phyloP scores from a whole-genome alignment of 2,329 filamentous ascomycete species.

The Colletotrichum higginsianum region DNA sequence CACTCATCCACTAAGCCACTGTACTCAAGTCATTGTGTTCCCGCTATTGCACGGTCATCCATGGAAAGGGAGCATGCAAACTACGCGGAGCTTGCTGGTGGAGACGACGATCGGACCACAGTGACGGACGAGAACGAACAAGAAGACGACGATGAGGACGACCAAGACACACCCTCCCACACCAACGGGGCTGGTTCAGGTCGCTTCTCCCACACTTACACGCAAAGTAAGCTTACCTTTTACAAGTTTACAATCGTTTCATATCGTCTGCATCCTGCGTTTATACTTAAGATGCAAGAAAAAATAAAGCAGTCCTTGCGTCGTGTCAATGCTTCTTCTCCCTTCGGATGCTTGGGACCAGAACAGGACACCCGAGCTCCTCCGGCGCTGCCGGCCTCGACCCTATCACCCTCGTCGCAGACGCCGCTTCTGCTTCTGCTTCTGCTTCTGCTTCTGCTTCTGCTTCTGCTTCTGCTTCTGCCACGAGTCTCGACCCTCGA shows the following conservation, averaged over 20 bases:
- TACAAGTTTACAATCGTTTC: background rate
- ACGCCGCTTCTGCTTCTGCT: background rate
- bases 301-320: background rate
- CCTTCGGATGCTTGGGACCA: background rate
- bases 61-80: background rate
- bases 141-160: background rate
- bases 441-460: no score
- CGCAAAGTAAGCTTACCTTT: background rate
- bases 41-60: background rate
- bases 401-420: background rate
- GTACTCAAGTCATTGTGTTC: no score
- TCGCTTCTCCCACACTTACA: background rate
- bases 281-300: no score
- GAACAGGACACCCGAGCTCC: background rate
- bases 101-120: no score
- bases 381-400: slow-evolving; percentile 18
- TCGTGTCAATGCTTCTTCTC: background rate
- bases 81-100: no score
- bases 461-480: no score
- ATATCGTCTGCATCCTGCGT: background rate
- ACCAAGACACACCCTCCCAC: background rate
- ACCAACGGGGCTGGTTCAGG: no score
- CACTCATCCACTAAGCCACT: no score
- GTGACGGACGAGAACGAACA: background rate
- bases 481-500: background rate